These are phyloP conservation scores for Picochlorum sp. DNA, from an alignment of 139 green algal species.

Conservation along the genomic window DNA sequence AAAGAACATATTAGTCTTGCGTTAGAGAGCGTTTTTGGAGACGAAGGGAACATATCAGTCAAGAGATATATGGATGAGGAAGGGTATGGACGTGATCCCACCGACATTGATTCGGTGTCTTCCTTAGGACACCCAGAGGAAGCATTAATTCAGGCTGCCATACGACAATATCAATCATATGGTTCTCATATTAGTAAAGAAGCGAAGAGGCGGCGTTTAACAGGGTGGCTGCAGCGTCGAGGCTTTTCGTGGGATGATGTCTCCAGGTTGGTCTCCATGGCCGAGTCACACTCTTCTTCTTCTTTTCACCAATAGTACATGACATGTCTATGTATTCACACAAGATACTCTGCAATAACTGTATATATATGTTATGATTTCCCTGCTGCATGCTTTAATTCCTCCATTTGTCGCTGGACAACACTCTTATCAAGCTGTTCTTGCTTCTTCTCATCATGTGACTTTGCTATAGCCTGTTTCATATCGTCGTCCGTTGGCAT, in stretches of 20 bases:
- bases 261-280: conserved; percentile 8
- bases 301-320: too few relatives aligned
- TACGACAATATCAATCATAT: conserved; percentile 17
- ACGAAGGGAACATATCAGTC: conserved; percentile 15
- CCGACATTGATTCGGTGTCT: not conserved
- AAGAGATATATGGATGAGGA: conserved; percentile 13
- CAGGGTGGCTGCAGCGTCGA: conserved; percentile 34
- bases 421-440: not conserved
- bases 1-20: conserved; percentile 9
- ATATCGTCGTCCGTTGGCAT: conserved; percentile 15
- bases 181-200: conserved; percentile 9
- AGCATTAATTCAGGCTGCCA: conserved; percentile 26
- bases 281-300: not conserved
- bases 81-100: too few relatives aligned
- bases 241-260: conserved; percentile 32
- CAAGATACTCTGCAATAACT: too few relatives aligned
- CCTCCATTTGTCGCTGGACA: not conserved
- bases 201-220: conserved; percentile 26
- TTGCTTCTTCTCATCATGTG: too few relatives aligned
- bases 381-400: not conserved
- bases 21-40: conserved; percentile 31
- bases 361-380: conserved; percentile 4
- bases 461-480: conserved; percentile 1
- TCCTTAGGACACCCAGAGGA: conserved; percentile 4
- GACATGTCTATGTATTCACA: too few relatives aligned